These are phyloP conservation scores for Leccinum uliginosum DNA, from an alignment of 768 basidiomycete genomes.

Conservation along the genomic window DNA sequence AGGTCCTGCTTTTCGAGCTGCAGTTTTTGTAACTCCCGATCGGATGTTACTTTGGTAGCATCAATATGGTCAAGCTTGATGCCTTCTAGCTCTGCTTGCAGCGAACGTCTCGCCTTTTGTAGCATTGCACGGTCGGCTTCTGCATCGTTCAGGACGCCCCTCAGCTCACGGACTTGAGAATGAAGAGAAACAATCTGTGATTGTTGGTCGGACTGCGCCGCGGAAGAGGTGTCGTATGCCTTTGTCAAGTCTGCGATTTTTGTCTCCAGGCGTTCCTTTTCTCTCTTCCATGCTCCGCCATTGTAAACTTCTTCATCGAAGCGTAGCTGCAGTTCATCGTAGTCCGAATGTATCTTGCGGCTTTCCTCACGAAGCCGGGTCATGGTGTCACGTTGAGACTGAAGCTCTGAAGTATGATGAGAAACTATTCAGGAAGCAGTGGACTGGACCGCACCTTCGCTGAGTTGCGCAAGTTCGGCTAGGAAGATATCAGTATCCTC, in stretches of 20 bases:
- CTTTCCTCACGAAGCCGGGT: conserved; percentile 78
- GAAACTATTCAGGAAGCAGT: not conserved
- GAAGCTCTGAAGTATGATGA: conserved; percentile 49
- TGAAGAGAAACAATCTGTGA: conserved; percentile 79
- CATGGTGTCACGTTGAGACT: conserved; percentile 71
- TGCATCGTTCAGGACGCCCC: conserved; percentile 77
- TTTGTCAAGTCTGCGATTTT: conserved; percentile 74
- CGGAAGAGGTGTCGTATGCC: conserved; percentile 69
- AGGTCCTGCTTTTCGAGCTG: conserved; percentile 80
- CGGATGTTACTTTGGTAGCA: conserved; percentile 62
- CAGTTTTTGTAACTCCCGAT: conserved; percentile 70
- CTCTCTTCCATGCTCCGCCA: conserved; percentile 79
- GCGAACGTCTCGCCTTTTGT: conserved; percentile 74
- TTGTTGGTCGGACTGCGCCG: conserved; percentile 76
- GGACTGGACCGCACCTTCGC: conserved; percentile 53
- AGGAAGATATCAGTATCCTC: conserved; percentile 5
- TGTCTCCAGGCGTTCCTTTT: conserved; percentile 81
- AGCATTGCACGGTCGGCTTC: conserved; percentile 76
- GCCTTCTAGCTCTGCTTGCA: conserved; percentile 76
- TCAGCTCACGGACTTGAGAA: conserved; percentile 81
- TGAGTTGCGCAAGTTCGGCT: conserved; percentile 77
- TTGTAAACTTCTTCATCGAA: conserved; percentile 77
- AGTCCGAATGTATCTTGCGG: conserved; percentile 70
- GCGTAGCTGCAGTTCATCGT: conserved; percentile 68
- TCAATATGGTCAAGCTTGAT: conserved; percentile 77